These are phyloP conservation scores for Phytophthora sp. DNA, from an alignment of 352 stramenopile species.

Conservation along the genomic window DNA sequence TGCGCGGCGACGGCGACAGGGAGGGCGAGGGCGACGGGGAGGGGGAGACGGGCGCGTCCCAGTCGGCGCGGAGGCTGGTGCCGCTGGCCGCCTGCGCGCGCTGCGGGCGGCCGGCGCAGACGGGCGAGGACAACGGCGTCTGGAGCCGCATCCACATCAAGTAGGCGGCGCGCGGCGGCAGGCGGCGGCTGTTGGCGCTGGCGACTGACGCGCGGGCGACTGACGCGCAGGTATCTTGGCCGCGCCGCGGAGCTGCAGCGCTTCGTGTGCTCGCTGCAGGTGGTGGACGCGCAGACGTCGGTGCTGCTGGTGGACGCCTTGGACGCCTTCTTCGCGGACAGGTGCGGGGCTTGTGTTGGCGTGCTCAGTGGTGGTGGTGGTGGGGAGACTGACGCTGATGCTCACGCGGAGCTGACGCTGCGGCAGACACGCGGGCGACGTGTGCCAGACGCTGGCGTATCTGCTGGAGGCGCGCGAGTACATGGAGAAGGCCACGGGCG, in stretches of 20 bases:
- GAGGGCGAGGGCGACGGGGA: no score
- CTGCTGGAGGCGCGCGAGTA: constrained; percentile 56
- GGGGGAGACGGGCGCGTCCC: no score
- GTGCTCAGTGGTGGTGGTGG: no score
- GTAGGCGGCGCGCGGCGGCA: no score
- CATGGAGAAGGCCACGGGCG: constrained; percentile 47
- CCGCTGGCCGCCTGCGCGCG: constrained; percentile 45
- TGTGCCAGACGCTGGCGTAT: constrained; percentile 70
- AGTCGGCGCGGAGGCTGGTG: no score
- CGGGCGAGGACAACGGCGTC: constrained; percentile 43
- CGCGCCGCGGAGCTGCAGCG: constrained; percentile 56
- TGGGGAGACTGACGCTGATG: no score
- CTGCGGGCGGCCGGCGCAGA: constrained; percentile 53
- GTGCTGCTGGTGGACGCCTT: constrained; percentile 67
- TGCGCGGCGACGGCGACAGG: constrained; percentile 48
- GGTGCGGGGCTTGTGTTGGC: no score
- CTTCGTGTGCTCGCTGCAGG: constrained; percentile 65
- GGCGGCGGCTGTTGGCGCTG: no score
- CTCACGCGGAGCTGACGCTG: neutral
- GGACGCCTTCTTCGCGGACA: constrained; percentile 57
- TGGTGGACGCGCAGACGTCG: constrained; percentile 48
- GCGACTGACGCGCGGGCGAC: no score
- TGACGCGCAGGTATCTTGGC: constrained; percentile 43
- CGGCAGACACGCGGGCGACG: constrained; percentile 42
- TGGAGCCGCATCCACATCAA: constrained; percentile 74